Base-by-base conservation (phyloP, 257 asterid genomes). In the Rauvolfia tetraphylla region DNA sequence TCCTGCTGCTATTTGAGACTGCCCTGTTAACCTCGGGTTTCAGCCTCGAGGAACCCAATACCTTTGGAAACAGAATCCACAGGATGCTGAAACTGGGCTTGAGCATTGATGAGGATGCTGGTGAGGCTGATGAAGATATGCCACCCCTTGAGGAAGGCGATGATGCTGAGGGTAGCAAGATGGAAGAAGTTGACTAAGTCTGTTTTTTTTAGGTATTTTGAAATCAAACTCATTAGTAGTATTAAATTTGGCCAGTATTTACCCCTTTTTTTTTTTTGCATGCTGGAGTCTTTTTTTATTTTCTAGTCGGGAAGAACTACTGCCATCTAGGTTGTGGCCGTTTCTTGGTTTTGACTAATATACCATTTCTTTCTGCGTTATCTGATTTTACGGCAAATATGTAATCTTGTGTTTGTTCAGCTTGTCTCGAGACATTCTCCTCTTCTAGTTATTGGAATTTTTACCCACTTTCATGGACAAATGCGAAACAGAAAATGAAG, bases 141-240 rank as follows among this genome's bases (percentile, higher is more conserved):
- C 92, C 92, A 0, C 69, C 87, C 0, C 78, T 88, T 49, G 92
- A 84, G 53, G 92, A 88, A 4, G 78, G 83, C 0, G 88, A 82
- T 75, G 90, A 89, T 73, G 90, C 86, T 17, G 93, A 86, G 71
- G 90, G 89, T 54, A 85, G 89, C 90, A 88, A 88, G 90, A 88
- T 88, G 93, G 93, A 85, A 80, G 90, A 88, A 71, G 93, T 88
- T 6, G 93, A 88, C 49, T 88, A 85, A 86, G 53, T 53, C 3
- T 34, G 1, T 44, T 18, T 62, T 31, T 34, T 20, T 38, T 62
- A 53, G 36, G 44, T 56, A 4, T n/a, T 51, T 29, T 22, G 25
- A 6, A 56, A 58, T 70, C 2, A 15, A 61, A 39, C 57, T 42
- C 63, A 6, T 12, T 23, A 44, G 54, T 75, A 48, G 31, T 31